Base-by-base conservation (phyloP, 2,329 filamentous ascomycete species). In the Fusarium mundagurra region DNA sequence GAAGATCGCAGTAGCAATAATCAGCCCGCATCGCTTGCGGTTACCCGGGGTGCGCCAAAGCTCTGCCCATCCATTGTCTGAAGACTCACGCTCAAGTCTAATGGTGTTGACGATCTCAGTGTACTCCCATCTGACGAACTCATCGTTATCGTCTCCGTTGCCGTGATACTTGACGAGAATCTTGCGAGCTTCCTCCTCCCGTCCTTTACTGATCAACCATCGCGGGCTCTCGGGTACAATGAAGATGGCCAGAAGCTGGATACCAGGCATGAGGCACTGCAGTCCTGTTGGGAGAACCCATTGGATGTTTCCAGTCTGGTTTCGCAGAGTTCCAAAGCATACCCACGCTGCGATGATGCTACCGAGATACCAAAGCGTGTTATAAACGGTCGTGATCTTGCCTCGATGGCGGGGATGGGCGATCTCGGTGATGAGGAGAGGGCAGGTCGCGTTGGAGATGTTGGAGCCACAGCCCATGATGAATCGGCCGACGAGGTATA, bases 311-410 rank as follows among this genome's bases (percentile, higher is more conserved):
- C 76, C 76, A 6, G 36, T 59, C 29, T 74, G 73, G 22, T 71
- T 69, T 6, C 58, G 18, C 2, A 77, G 12, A 0, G 74, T 78
- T 0, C 76, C 76, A 22, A 77, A 78, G 27, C 75, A 76, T 0
- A 55, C 51, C 76, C 75, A 78, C 1, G 76, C 76, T 0, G 76
- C 76, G 1, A 78, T 65, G 8, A 78, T 77, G 16, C 67, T 74
- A 0, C 77, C 77, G 8, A 78, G 61, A 22, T 78, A 77, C 73
- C 75, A 78, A 6, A 77, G 61, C 0, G 76, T 78, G 31, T 78
- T 78, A 12, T 78, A 78, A 4, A 78, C 61, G 2, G 76, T 76
- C 8, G 76, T 78, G 11, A 78, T 64, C 8, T 47, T 68, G 5
- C 75, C 77, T 44, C 77, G 69, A 3, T 78, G 76, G 7, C 65